Evolutionary conservation across 768 basidiomycete genomes (phyloP), one percentile per base, ranked within the genome.

Genomic region (Naganishia friedmannii): DNA sequence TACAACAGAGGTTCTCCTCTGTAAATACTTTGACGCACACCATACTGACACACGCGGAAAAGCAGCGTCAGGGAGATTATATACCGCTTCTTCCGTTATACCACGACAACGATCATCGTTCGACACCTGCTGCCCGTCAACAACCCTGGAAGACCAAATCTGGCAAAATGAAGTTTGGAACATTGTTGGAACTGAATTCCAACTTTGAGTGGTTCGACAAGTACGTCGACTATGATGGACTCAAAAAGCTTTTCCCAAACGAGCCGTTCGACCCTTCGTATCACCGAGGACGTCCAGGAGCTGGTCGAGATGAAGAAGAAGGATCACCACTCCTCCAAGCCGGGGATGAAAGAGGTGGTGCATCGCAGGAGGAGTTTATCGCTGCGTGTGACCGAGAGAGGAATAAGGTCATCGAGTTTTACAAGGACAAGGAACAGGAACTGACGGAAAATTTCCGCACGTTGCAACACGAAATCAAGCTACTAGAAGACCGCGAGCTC

Each of bases 331-430:
- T 82, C 9, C 73, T 82, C 6, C 46, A 42, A 1, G 29, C 63
- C 6, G 65, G 57, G 9, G 37, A 55, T 23, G 60, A 67, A 39
- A 39, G 45, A 53, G 68, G 69, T 31, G 75, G 75, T 66, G 75
- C 76, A 19, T 65, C 72, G 0, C 75, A 80, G 85, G 76, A 74
- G 68, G 75, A 79, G 21, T 98, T 98, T 79, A 79, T 85, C 10
- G 87, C 89, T 0, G 84, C 93, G 0, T 85, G 96, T 34, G 89
- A 96, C 79, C 84, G 85, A 71, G 93, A 99, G 76, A 84, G 94
- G 34, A 83, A 84, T 76, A 96, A 93, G 85, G 88, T 97, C 21
- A 82, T 83, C 26, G 66, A 82, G 0, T 98, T 98, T 79, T 98
- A 97, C 79, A 85, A 86, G 56, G 76, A 80, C 1, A 91, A 94